Percentiles rank a stretch among this genome's conserved stretches.
These are phyloP conservation scores for Termitomyces sp. DNA, from an alignment of 768 basidiomycete species.

Conservation along the genomic window DNA sequence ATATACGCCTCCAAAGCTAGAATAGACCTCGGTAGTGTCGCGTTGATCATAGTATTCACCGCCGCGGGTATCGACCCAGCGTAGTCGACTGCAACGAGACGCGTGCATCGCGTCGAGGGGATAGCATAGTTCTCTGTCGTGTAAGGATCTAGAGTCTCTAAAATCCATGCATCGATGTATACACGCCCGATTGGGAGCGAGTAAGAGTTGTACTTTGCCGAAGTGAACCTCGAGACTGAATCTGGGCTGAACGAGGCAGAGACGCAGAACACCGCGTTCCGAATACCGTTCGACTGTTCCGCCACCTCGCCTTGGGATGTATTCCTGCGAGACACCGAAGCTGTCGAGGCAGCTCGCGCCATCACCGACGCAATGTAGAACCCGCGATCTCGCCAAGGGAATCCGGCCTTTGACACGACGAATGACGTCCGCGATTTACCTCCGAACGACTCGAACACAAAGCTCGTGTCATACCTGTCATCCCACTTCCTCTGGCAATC, in stretches of 20 bases:
- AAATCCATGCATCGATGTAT: conserved; percentile 89
- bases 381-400: conserved; percentile 88
- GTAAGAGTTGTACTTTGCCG: conserved; percentile 72
- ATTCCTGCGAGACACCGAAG: conserved; percentile 33
- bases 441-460: conserved; percentile 72
- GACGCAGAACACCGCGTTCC: conserved; percentile 74
- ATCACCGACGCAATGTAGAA: conserved; percentile 76
- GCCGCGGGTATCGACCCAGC: conserved; percentile 81
- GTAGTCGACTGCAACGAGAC: conserved; percentile 81
- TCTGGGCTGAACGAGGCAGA: conserved; percentile 78
- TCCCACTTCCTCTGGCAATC: conserved; percentile 83
- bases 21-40: conserved; percentile 65
- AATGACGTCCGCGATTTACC: conserved; percentile 69
- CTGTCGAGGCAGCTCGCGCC: conserved; percentile 47
- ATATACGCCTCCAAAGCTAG: conserved; percentile 69
- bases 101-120: conserved; percentile 85
- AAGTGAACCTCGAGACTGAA: conserved; percentile 46
- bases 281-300: conserved; percentile 33
- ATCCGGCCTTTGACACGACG: conserved; percentile 66
- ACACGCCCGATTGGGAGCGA: conserved; percentile 71
- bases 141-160: conserved; percentile 96
- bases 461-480: conserved; percentile 70
- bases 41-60: conserved; percentile 82
- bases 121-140: conserved; percentile 91
- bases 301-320: conserved; percentile 28